Percentiles rank a stretch among this genome's conserved stretches.
These are phyloP conservation scores for Trypethelium eluteriae DNA, from an alignment of 495 filamentous ascomycete species.

Conservation along the genomic window DNA sequence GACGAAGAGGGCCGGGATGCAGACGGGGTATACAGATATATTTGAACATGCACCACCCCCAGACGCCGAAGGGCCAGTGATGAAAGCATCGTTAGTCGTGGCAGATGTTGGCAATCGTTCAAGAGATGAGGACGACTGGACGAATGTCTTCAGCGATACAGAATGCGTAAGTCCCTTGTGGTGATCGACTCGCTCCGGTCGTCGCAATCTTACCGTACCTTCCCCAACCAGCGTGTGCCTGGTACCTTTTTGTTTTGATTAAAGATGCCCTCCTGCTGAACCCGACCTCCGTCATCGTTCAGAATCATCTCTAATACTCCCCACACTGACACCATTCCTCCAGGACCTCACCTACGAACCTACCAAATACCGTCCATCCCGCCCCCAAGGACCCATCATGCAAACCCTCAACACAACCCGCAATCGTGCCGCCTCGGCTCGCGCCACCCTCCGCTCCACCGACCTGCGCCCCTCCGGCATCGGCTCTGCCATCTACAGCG, in stretches of 20 bases:
- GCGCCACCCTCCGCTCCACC: not conserved
- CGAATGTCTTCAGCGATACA: not conserved
- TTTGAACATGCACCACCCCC: not conserved
- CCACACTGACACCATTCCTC: not conserved
- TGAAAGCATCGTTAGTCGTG: not conserved
- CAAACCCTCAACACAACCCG: not conserved
- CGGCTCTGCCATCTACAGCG: not conserved
- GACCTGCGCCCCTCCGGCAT: not conserved
- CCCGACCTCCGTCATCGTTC: too few relatives aligned
- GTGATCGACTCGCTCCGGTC: not conserved
- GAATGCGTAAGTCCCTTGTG: not conserved
- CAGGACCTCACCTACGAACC: not conserved
- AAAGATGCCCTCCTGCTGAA: too few relatives aligned
- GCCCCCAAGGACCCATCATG: not conserved
- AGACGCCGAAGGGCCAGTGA: not conserved
- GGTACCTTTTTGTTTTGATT: not conserved
- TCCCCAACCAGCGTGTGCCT: not conserved
- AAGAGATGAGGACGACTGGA: not conserved
- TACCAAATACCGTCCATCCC: not conserved
- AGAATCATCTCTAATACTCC: too few relatives aligned
- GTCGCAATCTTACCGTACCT: not conserved
- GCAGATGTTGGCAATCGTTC: not conserved
- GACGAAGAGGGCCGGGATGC: not conserved
- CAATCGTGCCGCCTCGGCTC: not conserved
- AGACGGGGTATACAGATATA: not conserved